Evolutionary conservation across 805 yeast species (phyloP), one percentile per base, ranked within the genome.

Genomic region (Zygoascus flipseniorum): DNA sequence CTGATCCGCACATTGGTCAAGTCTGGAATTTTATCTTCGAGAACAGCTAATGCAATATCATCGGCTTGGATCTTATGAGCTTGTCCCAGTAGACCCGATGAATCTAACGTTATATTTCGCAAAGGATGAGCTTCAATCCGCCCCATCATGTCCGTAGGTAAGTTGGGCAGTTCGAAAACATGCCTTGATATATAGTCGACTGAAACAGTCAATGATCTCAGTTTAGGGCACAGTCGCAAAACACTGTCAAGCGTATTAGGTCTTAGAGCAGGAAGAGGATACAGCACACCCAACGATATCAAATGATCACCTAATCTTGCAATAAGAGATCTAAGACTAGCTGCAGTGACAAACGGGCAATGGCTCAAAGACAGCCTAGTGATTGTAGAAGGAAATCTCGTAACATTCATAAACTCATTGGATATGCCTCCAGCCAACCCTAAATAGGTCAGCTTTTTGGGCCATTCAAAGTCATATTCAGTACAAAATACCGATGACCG

Each of bases 401-500:
- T 81, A 32, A 77, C 77, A 43, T 76, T 70, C 13, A 93, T 72
- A 66, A 92, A 92, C 47, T 81, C 85, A 62, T 89, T 86, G 1
- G 95, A 80, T 2, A 92, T 81, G 2, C 97, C 97, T 2, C 99
- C 99, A 46, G 95, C 83, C 1, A 92, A 72, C 51, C 92, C 81
- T 44, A 92, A 70, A 61, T 80, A 81, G 65, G 83, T 75, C 48
- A 92, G 69, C 53, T 78, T 80, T 8, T 82, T 79, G 0, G 99
- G 98, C 99, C 99, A 92, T 31, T 76, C 70, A 47, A 74, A 69
- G 43, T 76, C 77, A 55, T 76, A 68, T 43, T 65, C 65, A 52
- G 60, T 69, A 65, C 95, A 85, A 28, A 79, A 76, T 9, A 90
- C 79, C 0, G 97, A 88, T 1, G 95, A 85, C 58, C 98, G 73